These are phyloP conservation scores for Diaporthe citriasiana DNA, from an alignment of 2,329 filamentous ascomycete species.

Conservation along the genomic window DNA sequence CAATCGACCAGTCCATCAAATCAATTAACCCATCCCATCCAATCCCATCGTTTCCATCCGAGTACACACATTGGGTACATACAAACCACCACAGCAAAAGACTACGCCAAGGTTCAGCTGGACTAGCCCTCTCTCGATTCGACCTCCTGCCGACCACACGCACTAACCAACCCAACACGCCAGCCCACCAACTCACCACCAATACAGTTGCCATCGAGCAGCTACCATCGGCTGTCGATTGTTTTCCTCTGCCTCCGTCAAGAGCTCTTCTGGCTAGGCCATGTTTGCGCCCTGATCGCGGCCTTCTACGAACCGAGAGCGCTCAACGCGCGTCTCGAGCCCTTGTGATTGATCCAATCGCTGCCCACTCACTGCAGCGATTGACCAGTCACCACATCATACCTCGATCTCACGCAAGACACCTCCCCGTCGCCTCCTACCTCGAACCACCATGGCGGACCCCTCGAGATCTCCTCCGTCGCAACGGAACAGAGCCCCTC, in stretches of 20 bases:
- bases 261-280: slow-evolving; percentile 32
- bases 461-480: slow-evolving; percentile 33
- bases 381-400: slow-evolving; percentile 13
- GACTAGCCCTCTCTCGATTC: slow-evolving; percentile 26
- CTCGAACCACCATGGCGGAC: slow-evolving; percentile 38
- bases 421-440: slow-evolving; percentile 1
- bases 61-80: background rate
- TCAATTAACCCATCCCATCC: background rate
- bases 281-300: slow-evolving; percentile 33
- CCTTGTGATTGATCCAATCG: slow-evolving; percentile 15
- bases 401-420: background rate
- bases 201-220: background rate
- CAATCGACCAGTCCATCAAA: background rate
- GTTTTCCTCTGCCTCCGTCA: background rate
- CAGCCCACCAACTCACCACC: slow-evolving; percentile 8
- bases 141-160: slow-evolving; percentile 7
- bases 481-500: slow-evolving; percentile 32
- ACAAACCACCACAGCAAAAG: background rate
- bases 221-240: background rate
- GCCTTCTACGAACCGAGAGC: slow-evolving; percentile 29
- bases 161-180: background rate
- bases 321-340: slow-evolving; percentile 37
- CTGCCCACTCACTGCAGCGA: slow-evolving; percentile 26
- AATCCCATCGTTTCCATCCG: background rate
- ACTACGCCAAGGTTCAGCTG: slow-evolving; percentile 27